A percentile compares a stretch with the other conserved stretches of the same genome.
Evolutionary conservation across 345 rosid species (phyloP).

Genomic region (Gossypium bickii): DNA sequence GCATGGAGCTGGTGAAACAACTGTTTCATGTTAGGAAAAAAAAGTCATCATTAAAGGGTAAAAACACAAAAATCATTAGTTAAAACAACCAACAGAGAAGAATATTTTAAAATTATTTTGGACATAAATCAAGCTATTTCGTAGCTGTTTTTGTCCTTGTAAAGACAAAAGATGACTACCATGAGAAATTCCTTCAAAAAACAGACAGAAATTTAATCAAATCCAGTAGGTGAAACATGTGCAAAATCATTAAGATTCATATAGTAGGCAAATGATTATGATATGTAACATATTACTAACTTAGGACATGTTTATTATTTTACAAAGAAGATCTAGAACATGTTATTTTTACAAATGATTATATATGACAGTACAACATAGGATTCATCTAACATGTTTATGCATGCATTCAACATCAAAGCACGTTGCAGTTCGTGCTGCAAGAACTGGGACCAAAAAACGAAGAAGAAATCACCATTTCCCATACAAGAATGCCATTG

Average conservation of each 20-base stretch:
- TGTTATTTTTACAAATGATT: too few relatives aligned
- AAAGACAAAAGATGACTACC: neutral
- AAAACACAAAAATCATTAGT: neutral
- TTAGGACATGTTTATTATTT: too few relatives aligned
- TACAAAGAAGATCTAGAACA: too few relatives aligned
- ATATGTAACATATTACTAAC: too few relatives aligned
- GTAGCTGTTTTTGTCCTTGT: neutral
- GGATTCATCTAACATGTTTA: neutral
- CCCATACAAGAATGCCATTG: too few relatives aligned
- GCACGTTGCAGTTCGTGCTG: neutral
- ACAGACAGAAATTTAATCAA: neutral
- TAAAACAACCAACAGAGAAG: neutral
- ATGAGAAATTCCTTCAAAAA: neutral
- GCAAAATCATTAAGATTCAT: neutral
- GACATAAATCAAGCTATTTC: neutral
- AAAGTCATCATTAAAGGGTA: neutral
- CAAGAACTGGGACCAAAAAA: neutral
- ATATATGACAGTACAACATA: neutral
- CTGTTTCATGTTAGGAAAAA: neutral
- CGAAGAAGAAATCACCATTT: too few relatives aligned
- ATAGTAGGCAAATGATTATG: neutral
- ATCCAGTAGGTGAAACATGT: neutral
- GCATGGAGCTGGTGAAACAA: neutral
- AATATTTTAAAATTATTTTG: neutral
- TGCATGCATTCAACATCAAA: neutral